phyloP scores from a whole-genome alignment of 257 asterid genomes.

The Solanum microdontum region DNA sequence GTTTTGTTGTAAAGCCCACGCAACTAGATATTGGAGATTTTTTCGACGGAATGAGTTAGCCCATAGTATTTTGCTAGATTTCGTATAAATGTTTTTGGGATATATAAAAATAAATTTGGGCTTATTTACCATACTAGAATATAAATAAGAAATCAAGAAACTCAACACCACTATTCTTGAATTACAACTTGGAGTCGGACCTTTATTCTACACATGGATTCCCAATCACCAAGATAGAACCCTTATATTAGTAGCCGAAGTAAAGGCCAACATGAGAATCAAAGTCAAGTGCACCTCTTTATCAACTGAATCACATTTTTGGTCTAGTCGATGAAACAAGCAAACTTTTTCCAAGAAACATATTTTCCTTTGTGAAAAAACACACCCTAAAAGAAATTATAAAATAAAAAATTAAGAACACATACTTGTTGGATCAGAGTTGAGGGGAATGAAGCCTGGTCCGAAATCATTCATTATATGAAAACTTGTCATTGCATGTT shows the following conservation, averaged over 20 bases:
- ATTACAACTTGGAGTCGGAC: neutral
- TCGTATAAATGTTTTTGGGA: too few species aligned
- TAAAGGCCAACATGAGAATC: neutral
- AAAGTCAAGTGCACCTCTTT: neutral
- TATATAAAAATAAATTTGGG: too few species aligned
- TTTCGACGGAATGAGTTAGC: too few species aligned
- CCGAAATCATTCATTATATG: constrained; percentile 21
- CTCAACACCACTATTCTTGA: neutral
- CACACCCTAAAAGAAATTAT: neutral
- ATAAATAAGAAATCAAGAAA: too few species aligned
- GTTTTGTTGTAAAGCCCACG: too few species aligned
- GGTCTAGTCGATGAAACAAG: neutral
- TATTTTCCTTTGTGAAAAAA: neutral
- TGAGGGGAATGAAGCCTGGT: constrained; percentile 95
- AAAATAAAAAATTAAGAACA: neutral
- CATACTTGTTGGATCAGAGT: neutral
- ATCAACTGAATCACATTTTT: neutral
- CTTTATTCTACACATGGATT: neutral
- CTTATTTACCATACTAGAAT: too few species aligned
- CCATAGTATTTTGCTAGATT: too few species aligned
- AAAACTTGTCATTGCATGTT: neutral
- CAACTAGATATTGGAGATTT: too few species aligned
- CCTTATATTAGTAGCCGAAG: neutral
- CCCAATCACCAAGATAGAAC: neutral
- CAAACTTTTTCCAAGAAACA: neutral